A percentile compares a stretch with the other conserved stretches of the same genome.
Conservation (phyloP, 1,139 yeast species). For the Groenewaldozyma auringiensis region DNA sequence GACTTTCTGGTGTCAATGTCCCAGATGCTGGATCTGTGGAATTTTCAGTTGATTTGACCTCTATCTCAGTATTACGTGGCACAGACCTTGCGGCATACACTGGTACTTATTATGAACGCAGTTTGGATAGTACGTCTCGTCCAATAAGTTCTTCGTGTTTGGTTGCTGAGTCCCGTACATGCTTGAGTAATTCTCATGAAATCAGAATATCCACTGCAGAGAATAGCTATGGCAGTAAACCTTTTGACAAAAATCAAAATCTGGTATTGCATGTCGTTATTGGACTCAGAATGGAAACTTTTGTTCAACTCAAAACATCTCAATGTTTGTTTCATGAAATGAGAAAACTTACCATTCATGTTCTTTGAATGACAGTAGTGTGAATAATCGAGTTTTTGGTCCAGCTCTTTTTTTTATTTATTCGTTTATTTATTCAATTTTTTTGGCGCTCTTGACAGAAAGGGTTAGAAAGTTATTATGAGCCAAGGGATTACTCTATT, state of each 20-base stretch:
- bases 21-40: not conserved
- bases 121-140: not conserved
- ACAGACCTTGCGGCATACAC: too few species aligned
- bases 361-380: too few species aligned
- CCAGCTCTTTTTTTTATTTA: too few species aligned
- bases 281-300: not conserved
- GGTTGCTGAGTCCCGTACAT: too few species aligned
- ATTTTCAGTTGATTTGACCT: not conserved
- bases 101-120: not conserved
- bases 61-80: not conserved
- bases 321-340: not conserved
- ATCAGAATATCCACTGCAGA: too few species aligned
- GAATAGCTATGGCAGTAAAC: too few species aligned
- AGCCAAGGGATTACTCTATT: too few species aligned
- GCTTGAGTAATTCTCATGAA: not conserved
- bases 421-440: too few species aligned
- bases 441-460: too few species aligned
- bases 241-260: too few species aligned
- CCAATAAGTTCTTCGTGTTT: not conserved
- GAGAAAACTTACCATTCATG: not conserved
- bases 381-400: too few species aligned
- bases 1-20: not conserved
- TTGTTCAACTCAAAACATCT: not conserved
- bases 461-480: too few species aligned
- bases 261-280: not conserved